Evolutionary conservation across 306 rosid species (phyloP).

Genomic region (Trifolium repens): DNA sequence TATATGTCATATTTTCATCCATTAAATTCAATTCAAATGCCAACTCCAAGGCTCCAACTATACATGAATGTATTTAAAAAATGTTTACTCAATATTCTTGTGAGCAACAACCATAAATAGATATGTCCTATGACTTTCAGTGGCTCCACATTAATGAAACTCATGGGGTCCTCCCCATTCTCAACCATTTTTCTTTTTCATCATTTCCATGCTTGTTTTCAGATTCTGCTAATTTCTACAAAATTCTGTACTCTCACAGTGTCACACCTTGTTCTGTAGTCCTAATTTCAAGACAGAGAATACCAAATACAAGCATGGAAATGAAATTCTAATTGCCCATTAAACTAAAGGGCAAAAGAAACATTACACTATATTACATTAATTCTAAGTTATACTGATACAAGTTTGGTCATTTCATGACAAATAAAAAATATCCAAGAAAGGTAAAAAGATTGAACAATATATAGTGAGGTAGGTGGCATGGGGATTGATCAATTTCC

Average conservation of each 20-base stretch:
- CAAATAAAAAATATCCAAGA: background rate
- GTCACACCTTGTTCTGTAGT: background rate
- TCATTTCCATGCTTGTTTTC: slow-evolving; percentile 89
- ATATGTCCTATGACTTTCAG: slow-evolving; percentile 32
- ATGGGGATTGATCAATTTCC: too few species aligned
- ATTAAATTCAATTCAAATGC: slow-evolving; percentile 27
- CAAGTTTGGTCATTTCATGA: background rate
- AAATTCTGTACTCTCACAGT: slow-evolving; percentile 14
- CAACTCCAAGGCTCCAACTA: slow-evolving; percentile 27
- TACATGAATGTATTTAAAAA: slow-evolving; percentile 39
- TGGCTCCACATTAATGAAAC: slow-evolving; percentile 63
- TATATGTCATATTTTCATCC: slow-evolving; percentile 23
- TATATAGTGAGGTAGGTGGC: too few species aligned
- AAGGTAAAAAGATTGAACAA: too few species aligned
- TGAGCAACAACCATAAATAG: slow-evolving; percentile 37
- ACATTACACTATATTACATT: background rate
- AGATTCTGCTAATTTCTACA: slow-evolving; percentile 48
- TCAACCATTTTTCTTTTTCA: slow-evolving; percentile 35
- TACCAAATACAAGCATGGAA: slow-evolving; percentile 79
- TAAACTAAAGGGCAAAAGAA: background rate
- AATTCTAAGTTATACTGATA: slow-evolving; percentile 21
- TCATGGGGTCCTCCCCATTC: slow-evolving; percentile 70
- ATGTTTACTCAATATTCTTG: slow-evolving; percentile 39
- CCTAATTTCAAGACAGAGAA: slow-evolving; percentile 9
- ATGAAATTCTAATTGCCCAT: slow-evolving; percentile 40